Evolutionary conservation across 2,329 filamentous ascomycete genomes (phyloP), one percentile per base, ranked within the genome.

Genomic region (Arthrobotrys pseudoclavata): DNA sequence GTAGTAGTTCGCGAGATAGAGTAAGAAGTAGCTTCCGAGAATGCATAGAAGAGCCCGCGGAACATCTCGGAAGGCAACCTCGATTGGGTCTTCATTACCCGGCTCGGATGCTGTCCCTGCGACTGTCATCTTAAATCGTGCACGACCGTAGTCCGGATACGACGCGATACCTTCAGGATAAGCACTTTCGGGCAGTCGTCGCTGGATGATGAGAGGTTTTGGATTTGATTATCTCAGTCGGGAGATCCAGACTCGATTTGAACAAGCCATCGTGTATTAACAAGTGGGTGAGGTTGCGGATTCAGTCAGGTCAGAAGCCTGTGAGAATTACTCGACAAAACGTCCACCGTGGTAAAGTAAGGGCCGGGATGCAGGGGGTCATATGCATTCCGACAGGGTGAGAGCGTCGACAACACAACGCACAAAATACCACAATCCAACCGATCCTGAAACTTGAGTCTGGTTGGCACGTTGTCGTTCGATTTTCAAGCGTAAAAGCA

Each of bases 51-150:
- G 26, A 42, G 75, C 62, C 40, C 66, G 42, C 37, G 72, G 72
- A 20, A 76, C 72, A 47, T 76, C 72, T 13, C 66, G 57, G 42
- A 76, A 76, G 18, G 72, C 72, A 47, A 76, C 61, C 3, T 70
- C 60, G 45, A 76, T 70, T 9, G 72, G 66, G 45, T 76, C 72
- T 45, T 60, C 72, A 34, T 52, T 57, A 13, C 72, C 72, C 5
- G 72, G 72, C 42, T 70, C 31, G 1, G 72, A 76, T 37, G 72
- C 48, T 10, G 72, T 76, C 6, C 72, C 72, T 13, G 72, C 72
- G 34, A 76, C 72, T 15, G 72, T 70, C 72, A 76, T 76, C 4
- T 64, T 31, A 24, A 53, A 26, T n/a, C 12, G 55, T 42, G 55
- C 20, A 34, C n/a, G 47, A 50, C 13, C 15, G 50, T 31, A 9